Percentiles rank a stretch among this genome's conserved stretches.
Conservation (phyloP, 805 yeast species). For the Candida manassasensis region DNA sequence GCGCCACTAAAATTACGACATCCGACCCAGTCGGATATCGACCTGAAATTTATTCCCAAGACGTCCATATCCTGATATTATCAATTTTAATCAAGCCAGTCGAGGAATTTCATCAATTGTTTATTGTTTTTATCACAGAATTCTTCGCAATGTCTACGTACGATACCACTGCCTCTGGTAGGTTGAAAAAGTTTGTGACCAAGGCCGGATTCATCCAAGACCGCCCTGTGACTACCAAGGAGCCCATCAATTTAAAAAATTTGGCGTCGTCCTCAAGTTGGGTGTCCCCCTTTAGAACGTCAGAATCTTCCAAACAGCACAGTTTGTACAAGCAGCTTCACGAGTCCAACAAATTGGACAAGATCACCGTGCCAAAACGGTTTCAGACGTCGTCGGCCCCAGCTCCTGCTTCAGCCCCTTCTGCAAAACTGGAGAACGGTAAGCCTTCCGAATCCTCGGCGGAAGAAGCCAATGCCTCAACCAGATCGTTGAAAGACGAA, state of each 20-base stretch:
- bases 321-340: slow-evolving; percentile 33
- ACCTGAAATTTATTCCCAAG: too few species aligned
- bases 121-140: too few species aligned
- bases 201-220: background rate
- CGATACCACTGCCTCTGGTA: slow-evolving; percentile 6
- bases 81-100: too few species aligned
- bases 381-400: slow-evolving; percentile 41
- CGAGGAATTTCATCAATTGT: too few species aligned
- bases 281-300: slow-evolving; percentile 40
- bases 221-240: background rate
- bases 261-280: slow-evolving; percentile 30
- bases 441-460: slow-evolving; percentile 6
- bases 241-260: slow-evolving; percentile 18
- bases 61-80: too few species aligned
- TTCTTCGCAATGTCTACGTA: slow-evolving; percentile 8
- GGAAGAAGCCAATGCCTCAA: slow-evolving; percentile 7
- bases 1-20: too few species aligned
- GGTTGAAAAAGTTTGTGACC: slow-evolving; percentile 6
- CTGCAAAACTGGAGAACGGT: slow-evolving; percentile 31
- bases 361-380: slow-evolving; percentile 36
- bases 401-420: slow-evolving; percentile 23
- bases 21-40: too few species aligned
- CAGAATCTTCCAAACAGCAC: slow-evolving; percentile 16
- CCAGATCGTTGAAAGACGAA: slow-evolving; percentile 18
- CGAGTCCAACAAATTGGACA: slow-evolving; percentile 28